Evolutionary conservation across 148 eudicot species (phyloP), one percentile per base, ranked within the genome.

Genomic region (Oxyria digyna): DNA sequence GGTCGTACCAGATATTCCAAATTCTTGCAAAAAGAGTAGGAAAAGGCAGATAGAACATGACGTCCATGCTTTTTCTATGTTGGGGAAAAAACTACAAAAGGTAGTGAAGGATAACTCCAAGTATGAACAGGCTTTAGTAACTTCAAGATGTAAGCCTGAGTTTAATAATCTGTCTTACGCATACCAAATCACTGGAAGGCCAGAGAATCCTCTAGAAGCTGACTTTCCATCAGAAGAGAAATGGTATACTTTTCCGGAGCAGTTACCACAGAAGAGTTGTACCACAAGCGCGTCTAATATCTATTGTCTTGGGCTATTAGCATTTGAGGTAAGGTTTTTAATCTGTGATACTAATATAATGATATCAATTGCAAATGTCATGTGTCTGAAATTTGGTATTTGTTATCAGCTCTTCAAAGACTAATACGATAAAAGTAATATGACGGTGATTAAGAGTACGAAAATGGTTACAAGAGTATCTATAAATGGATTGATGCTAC

Each of bases 281-380:
- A 62, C 63, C 38, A 66, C 63, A 62, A 57, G 67, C 57, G 73
- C 86, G 15, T 81, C 84, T 4, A 87, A 87, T 79, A 76, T 84
- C 62, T 87, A 87, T 38, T 41, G 78, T 68, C 82, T 87, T 54
- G 91, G 91, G 43, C 73, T 84, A 72, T 74, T 87, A 23, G 78
- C 85, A 72, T 87, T 87, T 82, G 91, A 87, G 91, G 91, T 87
- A 64, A 67, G 79, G 6, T 2, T n/a, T n/a, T n/a, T n/a, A n/a
- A n/a, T n/a, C n/a, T n/a, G n/a, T n/a, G n/a, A n/a, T n/a, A n/a
- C n/a, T n/a, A n/a, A n/a, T n/a, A n/a, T n/a, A n/a, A n/a, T n/a
- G n/a, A n/a, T n/a, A n/a, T n/a, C n/a, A n/a, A n/a, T n/a, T n/a
- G n/a, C n/a, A n/a, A n/a, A n/a, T n/a, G n/a, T n/a, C n/a, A n/a